A percentile compares a stretch with the other conserved stretches of the same genome.
These are phyloP conservation scores for Tricholomella constricta DNA, from an alignment of 768 basidiomycete species.

Conservation along the genomic window DNA sequence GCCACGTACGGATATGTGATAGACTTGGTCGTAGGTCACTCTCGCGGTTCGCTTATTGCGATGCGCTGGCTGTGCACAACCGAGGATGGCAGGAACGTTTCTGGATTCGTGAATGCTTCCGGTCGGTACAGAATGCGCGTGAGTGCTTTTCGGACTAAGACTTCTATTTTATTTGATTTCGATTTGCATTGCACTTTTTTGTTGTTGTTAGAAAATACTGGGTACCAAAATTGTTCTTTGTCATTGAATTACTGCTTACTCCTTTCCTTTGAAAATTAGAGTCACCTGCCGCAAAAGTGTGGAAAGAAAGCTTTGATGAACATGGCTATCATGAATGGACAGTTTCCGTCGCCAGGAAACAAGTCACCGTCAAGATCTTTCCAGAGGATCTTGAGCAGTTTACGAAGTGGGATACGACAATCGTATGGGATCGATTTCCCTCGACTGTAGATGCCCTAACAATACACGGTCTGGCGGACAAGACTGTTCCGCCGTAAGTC, in stretches of 20 bases:
- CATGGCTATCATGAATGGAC: conserved; percentile 67
- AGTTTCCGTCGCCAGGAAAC: conserved; percentile 65
- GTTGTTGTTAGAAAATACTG: conserved; percentile 39
- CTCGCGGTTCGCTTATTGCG: conserved; percentile 69
- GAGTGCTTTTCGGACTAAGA: conserved; percentile 27
- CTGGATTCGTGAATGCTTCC: conserved; percentile 71
- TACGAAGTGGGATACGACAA: conserved; percentile 62
- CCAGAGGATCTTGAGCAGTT: conserved; percentile 65
- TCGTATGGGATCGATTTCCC: conserved; percentile 74
- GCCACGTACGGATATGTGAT: conserved; percentile 63
- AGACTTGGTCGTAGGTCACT: conserved; percentile 76
- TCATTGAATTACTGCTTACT: conserved; percentile 10
- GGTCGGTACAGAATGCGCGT: conserved; percentile 82
- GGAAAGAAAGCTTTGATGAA: conserved; percentile 52
- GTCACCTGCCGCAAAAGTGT: conserved; percentile 30
- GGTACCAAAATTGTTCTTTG: conserved; percentile 32
- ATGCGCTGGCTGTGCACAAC: conserved; percentile 71
- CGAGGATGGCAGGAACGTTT: conserved; percentile 54
- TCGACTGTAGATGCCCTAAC: conserved; percentile 64
- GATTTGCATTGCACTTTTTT: neutral
- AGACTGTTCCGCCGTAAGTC: conserved; percentile 69
- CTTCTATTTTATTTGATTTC: neutral
- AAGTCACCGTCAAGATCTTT: conserved; percentile 50
- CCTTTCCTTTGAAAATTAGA: conserved; percentile 25
- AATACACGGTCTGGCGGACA: conserved; percentile 73